A percentile compares a stretch with the other conserved stretches of the same genome.
Evolutionary conservation across 2,329 filamentous ascomycete genomes (phyloP).

Genomic region (Emmonsia crescens): DNA sequence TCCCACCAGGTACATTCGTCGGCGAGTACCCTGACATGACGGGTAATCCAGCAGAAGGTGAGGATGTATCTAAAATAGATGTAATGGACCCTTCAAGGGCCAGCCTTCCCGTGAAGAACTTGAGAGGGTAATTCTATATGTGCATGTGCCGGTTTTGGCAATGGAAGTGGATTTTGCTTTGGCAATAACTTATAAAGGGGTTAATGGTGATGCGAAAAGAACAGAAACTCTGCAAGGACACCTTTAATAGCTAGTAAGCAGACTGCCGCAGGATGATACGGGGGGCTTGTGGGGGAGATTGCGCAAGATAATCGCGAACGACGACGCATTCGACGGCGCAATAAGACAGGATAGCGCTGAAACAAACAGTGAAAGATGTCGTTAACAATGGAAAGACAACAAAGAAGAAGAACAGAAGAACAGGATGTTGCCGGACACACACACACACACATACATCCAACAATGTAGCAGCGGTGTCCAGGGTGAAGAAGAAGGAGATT

Average conservation of each 20-base stretch:
- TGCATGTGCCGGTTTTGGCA: not conserved
- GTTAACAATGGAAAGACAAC: not conserved
- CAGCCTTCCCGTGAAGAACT: not conserved
- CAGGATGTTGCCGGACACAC: not conserved
- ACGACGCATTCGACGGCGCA: not conserved
- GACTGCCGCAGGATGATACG: not conserved
- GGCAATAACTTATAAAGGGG: not conserved
- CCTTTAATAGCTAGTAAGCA: too few species aligned
- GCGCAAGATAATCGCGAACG: not conserved
- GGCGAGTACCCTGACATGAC: slow-evolving; percentile 9
- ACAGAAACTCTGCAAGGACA: not conserved
- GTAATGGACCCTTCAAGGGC: not conserved
- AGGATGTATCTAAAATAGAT: not conserved
- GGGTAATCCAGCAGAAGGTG: not conserved
- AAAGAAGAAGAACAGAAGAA: not conserved
- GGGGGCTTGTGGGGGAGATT: not conserved
- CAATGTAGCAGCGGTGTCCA: not conserved
- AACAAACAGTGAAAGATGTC: not conserved
- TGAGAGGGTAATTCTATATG: not conserved
- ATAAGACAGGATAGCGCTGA: not conserved
- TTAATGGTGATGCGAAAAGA: not conserved
- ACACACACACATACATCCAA: not conserved
- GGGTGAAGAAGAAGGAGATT: not conserved
- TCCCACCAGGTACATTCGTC: slow-evolving; percentile 4
- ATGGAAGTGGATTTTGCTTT: not conserved